Base-by-base conservation (phyloP, 2,329 filamentous ascomycete species). In the Fusarium miscanthi region DNA sequence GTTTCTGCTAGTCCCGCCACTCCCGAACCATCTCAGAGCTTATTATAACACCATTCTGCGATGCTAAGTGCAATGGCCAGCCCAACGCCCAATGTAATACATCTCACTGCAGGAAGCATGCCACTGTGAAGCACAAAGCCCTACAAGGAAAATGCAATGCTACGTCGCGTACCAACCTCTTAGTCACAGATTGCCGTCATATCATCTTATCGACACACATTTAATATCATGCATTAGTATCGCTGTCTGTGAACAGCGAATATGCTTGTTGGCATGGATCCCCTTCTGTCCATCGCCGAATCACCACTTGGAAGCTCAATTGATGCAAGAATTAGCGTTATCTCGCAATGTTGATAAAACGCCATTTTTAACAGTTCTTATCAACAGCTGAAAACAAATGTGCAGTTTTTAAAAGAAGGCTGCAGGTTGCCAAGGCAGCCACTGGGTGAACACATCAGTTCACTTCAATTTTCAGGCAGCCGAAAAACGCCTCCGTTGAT, bases 51-150 rank as follows among this genome's bases (percentile, higher is more conserved):
- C 33, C 30, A 30, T 19, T 19, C 9, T 62, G 21, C n/a, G 5
- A 40, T 30, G 2, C 2, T 4, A 13, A n/a, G 49, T 27, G 33
- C 21, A 51, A 33, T 42, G 12, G 8, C 21, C 21, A 35, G 23
- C 30, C 30, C 4, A 37, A 12, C 21, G 5, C 6, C 27, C n/a
- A 1, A 25, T 11, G 52, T 25, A 33, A 17, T 45, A 30, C 35
- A 38, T 54, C 59, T 40, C 45, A 63, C 61, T 43, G 25, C 38
- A 63, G 14, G 9, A 54, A 58, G 58, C 51, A 61, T n/a, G 13
- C 16, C 33, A n/a, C 14, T n/a, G 19, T 60, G 31, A 64, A 23
- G 61, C 12, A 45, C n/a, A 21, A 33, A 21, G 59, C 27, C 38
- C n/a, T 30, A 63, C 27, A 17, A 5, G 59, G 49, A 35, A 54